A percentile compares a stretch with the other conserved stretches of the same genome.
Evolutionary conservation across 345 rosid genomes (phyloP).

Genomic region (Aquilaria yunnanensis): DNA sequence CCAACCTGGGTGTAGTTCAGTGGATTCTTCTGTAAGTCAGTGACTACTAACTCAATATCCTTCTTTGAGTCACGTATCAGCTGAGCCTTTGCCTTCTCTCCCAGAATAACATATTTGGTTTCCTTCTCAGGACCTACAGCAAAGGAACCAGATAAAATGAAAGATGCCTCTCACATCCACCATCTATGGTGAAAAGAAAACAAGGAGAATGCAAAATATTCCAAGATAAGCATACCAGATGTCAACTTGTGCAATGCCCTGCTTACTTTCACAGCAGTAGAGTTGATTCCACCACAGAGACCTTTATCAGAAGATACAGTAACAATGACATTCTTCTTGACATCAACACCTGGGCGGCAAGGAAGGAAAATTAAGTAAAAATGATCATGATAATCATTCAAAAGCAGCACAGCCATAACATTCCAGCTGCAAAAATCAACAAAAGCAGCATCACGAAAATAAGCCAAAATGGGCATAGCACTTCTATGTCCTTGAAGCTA

Average conservation of each 20-base stretch:
- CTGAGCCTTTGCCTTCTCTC: conserved; percentile 91
- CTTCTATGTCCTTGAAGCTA: no score
- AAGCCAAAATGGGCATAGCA: no score
- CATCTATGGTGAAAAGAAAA: background rate
- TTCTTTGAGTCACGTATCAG: conserved; percentile 83
- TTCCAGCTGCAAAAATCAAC: no score
- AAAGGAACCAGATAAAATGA: conserved; percentile 13
- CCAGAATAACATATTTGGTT: conserved; percentile 70
- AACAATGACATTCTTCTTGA: conserved; percentile 89
- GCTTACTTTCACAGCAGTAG: conserved; percentile 82
- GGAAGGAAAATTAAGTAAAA: no score
- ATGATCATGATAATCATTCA: no score
- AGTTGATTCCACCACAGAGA: conserved; percentile 98
- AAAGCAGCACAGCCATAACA: no score
- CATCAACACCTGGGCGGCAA: conserved; percentile 56
- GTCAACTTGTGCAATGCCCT: conserved; percentile 56
- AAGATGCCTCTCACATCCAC: background rate
- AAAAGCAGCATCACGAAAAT: no score
- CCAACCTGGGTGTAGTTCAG: conserved; percentile 85
- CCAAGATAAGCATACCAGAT: conserved; percentile 46
- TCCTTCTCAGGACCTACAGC: conserved; percentile 82
- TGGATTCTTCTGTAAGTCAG: conserved; percentile 88
- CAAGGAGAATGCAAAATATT: background rate
- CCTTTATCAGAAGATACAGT: conserved; percentile 97
- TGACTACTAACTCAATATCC: conserved; percentile 44